Evolutionary conservation across 495 filamentous ascomycete genomes (phyloP).

Genomic region (Talaromyces thailandensis): DNA sequence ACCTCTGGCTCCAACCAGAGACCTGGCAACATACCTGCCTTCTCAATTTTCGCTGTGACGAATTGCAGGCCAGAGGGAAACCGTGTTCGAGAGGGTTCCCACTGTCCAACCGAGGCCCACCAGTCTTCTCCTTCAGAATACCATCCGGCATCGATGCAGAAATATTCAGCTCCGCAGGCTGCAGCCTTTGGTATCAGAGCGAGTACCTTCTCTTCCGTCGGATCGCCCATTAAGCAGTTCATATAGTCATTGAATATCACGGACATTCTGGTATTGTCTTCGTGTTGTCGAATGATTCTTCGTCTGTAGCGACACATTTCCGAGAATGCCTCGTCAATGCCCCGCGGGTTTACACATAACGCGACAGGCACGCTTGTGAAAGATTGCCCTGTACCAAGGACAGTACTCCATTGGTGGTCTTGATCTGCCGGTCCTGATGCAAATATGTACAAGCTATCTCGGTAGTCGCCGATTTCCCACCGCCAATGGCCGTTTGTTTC

Average conservation of each 20-base stretch:
- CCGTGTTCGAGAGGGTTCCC: conserved; percentile 19
- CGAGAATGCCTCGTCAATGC: conserved; percentile 12
- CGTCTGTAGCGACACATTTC: conserved; percentile 15
- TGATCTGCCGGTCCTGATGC: conserved; percentile 11
- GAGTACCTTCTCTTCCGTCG: conserved; percentile 16
- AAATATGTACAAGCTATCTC: conserved; percentile 15
- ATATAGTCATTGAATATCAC: conserved; percentile 23
- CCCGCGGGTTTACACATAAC: conserved; percentile 5
- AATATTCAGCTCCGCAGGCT: conserved; percentile 14
- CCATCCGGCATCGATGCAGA: conserved; percentile 21
- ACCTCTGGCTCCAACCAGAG: conserved; percentile 21
- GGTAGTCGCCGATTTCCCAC: conserved; percentile 19
- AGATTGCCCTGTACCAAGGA: conserved; percentile 5
- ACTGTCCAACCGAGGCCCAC: conserved; percentile 20
- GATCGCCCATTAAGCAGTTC: conserved; percentile 23
- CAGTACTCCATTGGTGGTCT: conserved; percentile 13
- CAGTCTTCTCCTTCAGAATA: conserved; percentile 18
- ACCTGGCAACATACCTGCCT: conserved; percentile 13
- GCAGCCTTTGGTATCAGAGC: conserved; percentile 13
- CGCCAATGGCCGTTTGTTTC: conserved; percentile 19
- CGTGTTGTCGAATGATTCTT: conserved; percentile 9
- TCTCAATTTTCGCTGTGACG: conserved; percentile 5
- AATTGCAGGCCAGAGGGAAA: conserved; percentile 15
- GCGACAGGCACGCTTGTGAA: conserved; percentile 14
- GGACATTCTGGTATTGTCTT: conserved; percentile 10